Conservation (phyloP, 768 basidiomycete genomes). For the Arthromyces matolae region DNA sequence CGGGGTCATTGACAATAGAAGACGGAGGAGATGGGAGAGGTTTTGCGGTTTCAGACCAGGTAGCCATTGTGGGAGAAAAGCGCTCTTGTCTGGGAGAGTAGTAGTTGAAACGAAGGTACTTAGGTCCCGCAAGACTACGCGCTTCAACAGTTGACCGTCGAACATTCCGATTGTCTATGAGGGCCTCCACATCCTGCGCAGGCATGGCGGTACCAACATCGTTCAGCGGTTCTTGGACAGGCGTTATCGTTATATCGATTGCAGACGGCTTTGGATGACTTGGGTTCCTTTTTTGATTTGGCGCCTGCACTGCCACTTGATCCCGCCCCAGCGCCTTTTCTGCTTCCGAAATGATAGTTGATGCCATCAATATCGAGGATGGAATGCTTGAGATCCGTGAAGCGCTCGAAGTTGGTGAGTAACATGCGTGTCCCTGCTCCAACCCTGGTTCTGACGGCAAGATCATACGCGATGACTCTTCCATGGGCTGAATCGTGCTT, state of each 20-base stretch:
- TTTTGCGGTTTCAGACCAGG: not conserved
- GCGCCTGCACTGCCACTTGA: not conserved
- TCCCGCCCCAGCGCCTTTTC: not conserved
- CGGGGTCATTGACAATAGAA: too few relatives aligned
- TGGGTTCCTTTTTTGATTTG: too few relatives aligned
- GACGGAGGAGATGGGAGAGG: too few relatives aligned
- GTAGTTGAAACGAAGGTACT: slow-evolving; percentile 8
- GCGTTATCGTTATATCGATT: slow-evolving; percentile 23
- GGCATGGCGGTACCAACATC: slow-evolving; percentile 19
- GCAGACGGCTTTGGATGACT: too few relatives aligned
- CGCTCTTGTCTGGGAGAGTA: not conserved
- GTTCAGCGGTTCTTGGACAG: slow-evolving; percentile 5
- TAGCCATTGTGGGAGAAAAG: not conserved
- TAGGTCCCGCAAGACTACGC: not conserved
- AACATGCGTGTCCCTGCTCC: slow-evolving; percentile 6
- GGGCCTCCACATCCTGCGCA: slow-evolving; percentile 9
- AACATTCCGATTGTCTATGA: slow-evolving; percentile 3
- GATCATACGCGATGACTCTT: slow-evolving; percentile 27
- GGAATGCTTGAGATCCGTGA: not conserved
- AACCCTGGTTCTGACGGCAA: slow-evolving; percentile 18
- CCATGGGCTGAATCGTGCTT: too few relatives aligned
- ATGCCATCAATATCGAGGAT: not conserved
- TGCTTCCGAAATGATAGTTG: not conserved
- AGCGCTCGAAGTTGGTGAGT: slow-evolving; percentile 17
- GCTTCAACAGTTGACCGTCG: not conserved